Evolutionary conservation across 2,329 filamentous ascomycete genomes (phyloP), one percentile per base, ranked within the genome.

Genomic region (Parasarocladium wereldwijsianum): DNA sequence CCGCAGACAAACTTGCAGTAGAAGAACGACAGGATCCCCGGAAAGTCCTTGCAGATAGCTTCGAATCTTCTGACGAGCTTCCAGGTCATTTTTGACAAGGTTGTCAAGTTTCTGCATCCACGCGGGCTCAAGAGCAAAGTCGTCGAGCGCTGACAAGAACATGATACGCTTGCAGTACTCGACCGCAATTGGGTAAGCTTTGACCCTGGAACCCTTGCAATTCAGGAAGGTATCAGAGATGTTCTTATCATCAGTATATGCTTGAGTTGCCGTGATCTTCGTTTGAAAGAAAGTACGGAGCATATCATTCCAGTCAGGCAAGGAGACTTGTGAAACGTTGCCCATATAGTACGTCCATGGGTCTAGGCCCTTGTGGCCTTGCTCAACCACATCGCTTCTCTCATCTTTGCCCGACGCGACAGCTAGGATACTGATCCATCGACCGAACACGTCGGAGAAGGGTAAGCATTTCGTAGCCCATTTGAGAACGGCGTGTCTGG

Each of bases 341-440:
- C 66, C 58, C 14, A 55, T 55, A 31, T 53, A 55, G 35, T 62
- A 58, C 0, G 58, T 65, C 64, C 64, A 68, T 9, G 70, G 70
- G 43, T 93, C 84, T 4, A 94, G 63, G 1, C 90, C 90, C 50
- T 84, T 86, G 36, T 73, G 76, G 2, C 85, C 90, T 55, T 96
- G 87, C 47, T 98, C 90, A 1, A 82, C 55, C 3, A 96, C 75
- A 46, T 96, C 87, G 36, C 76, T 78, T 26, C 80, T 70, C 46
- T 86, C 79, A 29, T 72, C 67, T 3, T 58, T 52, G 3, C 65
- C 64, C 9, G 75, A 75, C 11, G 70, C 73, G 7, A 90, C 60
- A 6, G 86, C 87, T 29, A 94, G 63, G 11, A 96, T 69, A 48
- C 94, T 74, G 26, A 94, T 80, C 82, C 84, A 94, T 28, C 90